Evolutionary conservation across 2,329 filamentous ascomycete species (phyloP).

Genomic region (Polytolypa hystricis): DNA sequence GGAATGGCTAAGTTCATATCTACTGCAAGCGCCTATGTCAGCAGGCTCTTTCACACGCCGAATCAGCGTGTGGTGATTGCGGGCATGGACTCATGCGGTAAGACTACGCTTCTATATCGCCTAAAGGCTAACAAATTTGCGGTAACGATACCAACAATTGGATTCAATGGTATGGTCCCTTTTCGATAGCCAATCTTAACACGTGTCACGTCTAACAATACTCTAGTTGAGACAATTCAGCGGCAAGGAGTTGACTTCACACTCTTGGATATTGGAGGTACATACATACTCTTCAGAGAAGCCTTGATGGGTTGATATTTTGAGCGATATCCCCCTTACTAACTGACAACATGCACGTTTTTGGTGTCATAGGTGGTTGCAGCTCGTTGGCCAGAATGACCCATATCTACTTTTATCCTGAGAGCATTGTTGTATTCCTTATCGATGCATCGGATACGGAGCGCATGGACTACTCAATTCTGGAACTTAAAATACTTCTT

Average conservation of each 20-base stretch:
- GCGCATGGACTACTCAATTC: background rate
- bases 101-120: slow-evolving; percentile 4
- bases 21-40: background rate
- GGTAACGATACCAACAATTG: slow-evolving; percentile 2
- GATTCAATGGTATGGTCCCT: background rate
- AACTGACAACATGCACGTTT: background rate
- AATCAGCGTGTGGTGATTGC: background rate
- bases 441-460: background rate
- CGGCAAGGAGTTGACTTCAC: background rate
- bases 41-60: background rate
- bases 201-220: background rate
- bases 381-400: background rate
- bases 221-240: slow-evolving; percentile 2
- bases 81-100: slow-evolving; percentile 1
- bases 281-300: background rate
- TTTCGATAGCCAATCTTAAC: background rate
- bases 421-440: background rate
- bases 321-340: background rate
- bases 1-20: slow-evolving; percentile 15
- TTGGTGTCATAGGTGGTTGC: background rate
- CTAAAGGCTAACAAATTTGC: background rate
- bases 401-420: background rate
- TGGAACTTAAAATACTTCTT: slow-evolving; percentile 1
- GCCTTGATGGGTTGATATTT: background rate
- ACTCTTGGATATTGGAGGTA: slow-evolving; percentile 4